Base-by-base conservation (phyloP, 371 early-diverging fungal genomes). In the Umbelopsis sp. region DNA sequence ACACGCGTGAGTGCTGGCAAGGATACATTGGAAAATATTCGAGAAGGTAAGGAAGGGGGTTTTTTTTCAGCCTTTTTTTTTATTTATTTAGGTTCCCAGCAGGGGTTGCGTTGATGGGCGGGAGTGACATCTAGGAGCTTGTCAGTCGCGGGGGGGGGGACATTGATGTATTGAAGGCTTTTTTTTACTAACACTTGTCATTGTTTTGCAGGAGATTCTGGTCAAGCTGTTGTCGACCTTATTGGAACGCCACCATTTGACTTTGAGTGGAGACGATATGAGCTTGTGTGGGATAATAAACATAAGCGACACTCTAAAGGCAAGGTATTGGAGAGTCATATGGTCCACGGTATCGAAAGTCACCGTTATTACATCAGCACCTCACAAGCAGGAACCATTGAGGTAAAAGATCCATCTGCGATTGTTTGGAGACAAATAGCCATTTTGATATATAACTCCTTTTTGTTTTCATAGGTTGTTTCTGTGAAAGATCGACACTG, bases 201-300 rank as follows among this genome's bases (percentile, higher is more conserved):
- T 3, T 41, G 16, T 65, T 65, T 46, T 63, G 45, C 51, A 77
- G 80, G 86, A 44, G 86, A 85, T 25, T 81, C 80, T 80, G 80
- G 78, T 6, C 81, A 86, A 64, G 83, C 81, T 16, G 70, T 73
- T 8, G 74, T 86, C 32, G 81, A 86, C 52, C 70, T 86, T 10
- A 63, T 80, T 50, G 86, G 86, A 45, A 77, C 74, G 16, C 83
- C 86, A 29, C 86, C 86, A 5, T 86, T 86, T 67, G 79, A 83
- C 46, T 86, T 86, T 70, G 81, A 80, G 65, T 86, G 84, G 81
- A 80, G 76, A 52, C 73, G 84, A 63, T 81, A 77, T 63, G 76
- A 81, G 67, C 66, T 82, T 6, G 73, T 82, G 24, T 81, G 77
- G 76, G 80, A 83, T 68, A 64, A 53, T 11, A 48, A 69, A 11